Evolutionary conservation across 1,139 yeast genomes (phyloP).

Genomic region (Ogataea hybrid): DNA sequence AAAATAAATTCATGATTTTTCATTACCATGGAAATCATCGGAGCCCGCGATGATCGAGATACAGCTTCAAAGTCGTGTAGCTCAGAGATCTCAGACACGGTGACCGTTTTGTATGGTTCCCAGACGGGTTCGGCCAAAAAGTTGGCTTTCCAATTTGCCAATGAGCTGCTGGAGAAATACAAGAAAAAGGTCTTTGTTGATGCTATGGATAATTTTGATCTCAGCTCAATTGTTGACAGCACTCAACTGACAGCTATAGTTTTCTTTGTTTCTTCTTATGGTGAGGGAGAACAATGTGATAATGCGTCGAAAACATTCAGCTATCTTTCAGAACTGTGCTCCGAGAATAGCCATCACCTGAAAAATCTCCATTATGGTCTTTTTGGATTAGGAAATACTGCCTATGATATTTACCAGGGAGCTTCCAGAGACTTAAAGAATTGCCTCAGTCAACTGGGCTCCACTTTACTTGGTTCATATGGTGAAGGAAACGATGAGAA

Average conservation of each 20-base stretch:
- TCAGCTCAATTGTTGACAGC: conserved; percentile 49
- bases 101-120: conserved; percentile 79
- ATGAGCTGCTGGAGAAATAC: conserved; percentile 73
- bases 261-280: conserved; percentile 86
- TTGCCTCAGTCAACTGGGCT: conserved; percentile 59
- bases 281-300: conserved; percentile 98
- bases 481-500: conserved; percentile 94
- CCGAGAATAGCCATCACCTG: conserved; percentile 44
- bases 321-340: conserved; percentile 48
- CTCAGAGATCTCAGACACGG: conserved; percentile 42
- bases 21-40: too few species aligned
- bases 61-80: too few species aligned
- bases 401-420: conserved; percentile 86
- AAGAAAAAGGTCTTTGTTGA: not conserved
- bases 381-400: conserved; percentile 91
- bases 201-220: conserved; percentile 31
- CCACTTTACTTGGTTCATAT: conserved; percentile 60
- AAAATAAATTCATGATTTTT: too few species aligned
- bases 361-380: conserved; percentile 60
- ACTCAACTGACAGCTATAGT: conserved; percentile 38
- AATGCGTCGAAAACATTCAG: conserved; percentile 71
- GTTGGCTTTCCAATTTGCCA: conserved; percentile 77
- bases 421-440: conserved; percentile 60
- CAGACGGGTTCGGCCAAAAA: conserved; percentile 98
- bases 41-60: too few species aligned